A percentile compares a stretch with the other conserved stretches of the same genome.
Evolutionary conservation across 1,284 basidiomycete species (phyloP).

Genomic region (Rhodotorula sp.): DNA sequence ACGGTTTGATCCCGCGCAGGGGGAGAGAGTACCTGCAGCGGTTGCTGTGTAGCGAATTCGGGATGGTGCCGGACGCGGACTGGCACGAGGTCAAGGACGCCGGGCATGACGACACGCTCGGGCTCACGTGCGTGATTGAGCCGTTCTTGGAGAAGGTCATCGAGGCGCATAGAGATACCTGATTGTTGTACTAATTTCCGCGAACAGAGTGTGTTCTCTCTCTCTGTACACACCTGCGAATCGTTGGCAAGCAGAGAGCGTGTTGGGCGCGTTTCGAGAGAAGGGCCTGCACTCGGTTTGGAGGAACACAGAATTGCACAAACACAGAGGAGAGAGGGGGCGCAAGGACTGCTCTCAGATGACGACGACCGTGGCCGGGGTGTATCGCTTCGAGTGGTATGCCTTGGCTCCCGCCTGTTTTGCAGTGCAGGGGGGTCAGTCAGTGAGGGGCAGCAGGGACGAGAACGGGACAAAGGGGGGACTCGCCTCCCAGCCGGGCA

Average conservation of each 20-base stretch:
- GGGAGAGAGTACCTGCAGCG: slow-evolving; percentile 18
- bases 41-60: slow-evolving; percentile 19
- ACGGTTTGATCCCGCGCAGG: slow-evolving; percentile 21
- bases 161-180: background rate
- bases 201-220: background rate
- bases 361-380: slow-evolving; percentile 57
- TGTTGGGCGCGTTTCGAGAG: background rate
- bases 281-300: background rate
- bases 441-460: background rate
- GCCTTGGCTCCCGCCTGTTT: slow-evolving; percentile 71
- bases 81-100: slow-evolving; percentile 16
- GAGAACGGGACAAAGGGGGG: background rate
- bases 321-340: background rate
- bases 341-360: slow-evolving; percentile 44
- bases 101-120: slow-evolving; percentile 31
- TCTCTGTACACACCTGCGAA: background rate
- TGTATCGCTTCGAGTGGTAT: slow-evolving; percentile 80
- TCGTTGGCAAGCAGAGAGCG: background rate
- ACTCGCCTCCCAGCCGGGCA: slow-evolving; percentile 88
- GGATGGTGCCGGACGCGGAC: slow-evolving; percentile 7
- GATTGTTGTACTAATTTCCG: background rate
- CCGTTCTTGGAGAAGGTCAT: slow-evolving; percentile 6
- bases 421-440: background rate
- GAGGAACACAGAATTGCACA: background rate
- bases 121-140: slow-evolving; percentile 10